phyloP scores from a whole-genome alignment of 306 rosid genomes.

The Dalbergia oliveri region DNA sequence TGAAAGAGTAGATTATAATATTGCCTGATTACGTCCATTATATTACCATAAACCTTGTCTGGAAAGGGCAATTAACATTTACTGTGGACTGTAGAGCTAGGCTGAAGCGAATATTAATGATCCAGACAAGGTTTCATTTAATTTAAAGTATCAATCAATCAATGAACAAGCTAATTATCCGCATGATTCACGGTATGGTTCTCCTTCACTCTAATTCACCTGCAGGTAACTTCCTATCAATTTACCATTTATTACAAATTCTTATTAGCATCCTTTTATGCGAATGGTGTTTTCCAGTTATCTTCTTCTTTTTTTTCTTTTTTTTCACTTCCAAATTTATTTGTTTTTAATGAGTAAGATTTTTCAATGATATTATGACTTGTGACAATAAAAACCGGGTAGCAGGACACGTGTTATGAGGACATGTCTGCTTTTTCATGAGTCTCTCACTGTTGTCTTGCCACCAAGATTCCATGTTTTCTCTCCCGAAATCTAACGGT shows the following conservation, averaged over 20 bases:
- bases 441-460: neutral
- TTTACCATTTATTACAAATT: neutral
- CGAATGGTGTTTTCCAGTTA: conserved; percentile 34
- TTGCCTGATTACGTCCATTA: neutral
- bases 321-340: too few species aligned
- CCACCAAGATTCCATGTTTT: neutral
- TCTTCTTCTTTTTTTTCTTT: too few species aligned
- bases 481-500: conserved; percentile 26
- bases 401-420: conserved; percentile 48
- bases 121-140: neutral
- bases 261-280: conserved; percentile 28
- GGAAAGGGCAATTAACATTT: neutral
- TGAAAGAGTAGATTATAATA: neutral
- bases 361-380: conserved; percentile 43
- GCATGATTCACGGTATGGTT: neutral
- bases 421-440: conserved; percentile 49
- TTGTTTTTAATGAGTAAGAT: neutral
- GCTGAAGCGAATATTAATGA: too few species aligned
- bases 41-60: neutral
- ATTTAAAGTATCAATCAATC: neutral
- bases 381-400: neutral
- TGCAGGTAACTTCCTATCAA: conserved; percentile 7
- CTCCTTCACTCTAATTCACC: neutral
- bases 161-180: neutral
- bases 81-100: too few species aligned